Evolutionary conservation across 1,284 basidiomycete species (phyloP).

Genomic region (Chondrostereum purpureum): DNA sequence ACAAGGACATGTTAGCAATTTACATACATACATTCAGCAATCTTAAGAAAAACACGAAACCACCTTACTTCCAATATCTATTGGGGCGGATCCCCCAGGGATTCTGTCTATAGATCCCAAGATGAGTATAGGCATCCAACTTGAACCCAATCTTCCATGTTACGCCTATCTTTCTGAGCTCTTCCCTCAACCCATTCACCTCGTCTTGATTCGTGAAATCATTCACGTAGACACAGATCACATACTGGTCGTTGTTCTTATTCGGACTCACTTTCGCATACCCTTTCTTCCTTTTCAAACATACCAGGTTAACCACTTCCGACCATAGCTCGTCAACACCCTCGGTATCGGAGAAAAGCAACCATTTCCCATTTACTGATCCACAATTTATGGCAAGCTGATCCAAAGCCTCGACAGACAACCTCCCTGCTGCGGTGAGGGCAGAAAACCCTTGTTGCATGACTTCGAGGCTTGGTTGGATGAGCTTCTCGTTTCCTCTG

Average conservation of each 20-base stretch:
- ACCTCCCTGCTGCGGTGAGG: constrained; percentile 16
- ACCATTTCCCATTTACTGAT: constrained; percentile 28
- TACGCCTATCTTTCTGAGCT: constrained; percentile 23
- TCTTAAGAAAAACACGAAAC: neutral
- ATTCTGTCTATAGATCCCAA: constrained; percentile 31
- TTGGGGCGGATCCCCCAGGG: constrained; percentile 27
- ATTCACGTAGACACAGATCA: constrained; percentile 31
- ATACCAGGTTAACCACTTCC: constrained; percentile 23
- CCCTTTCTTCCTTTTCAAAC: constrained; percentile 18
- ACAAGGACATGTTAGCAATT: no score
- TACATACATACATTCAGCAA: neutral
- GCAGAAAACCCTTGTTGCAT: constrained; percentile 16
- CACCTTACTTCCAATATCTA: constrained; percentile 20
- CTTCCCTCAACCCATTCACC: constrained; percentile 23
- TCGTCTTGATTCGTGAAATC: constrained; percentile 27
- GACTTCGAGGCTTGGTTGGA: constrained; percentile 4
- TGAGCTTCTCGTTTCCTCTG: constrained; percentile 16
- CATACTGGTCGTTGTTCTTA: constrained; percentile 21
- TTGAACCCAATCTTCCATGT: constrained; percentile 32
- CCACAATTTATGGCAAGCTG: constrained; percentile 23
- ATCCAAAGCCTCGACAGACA: constrained; percentile 26
- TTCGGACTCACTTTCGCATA: constrained; percentile 27
- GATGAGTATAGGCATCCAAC: constrained; percentile 30
- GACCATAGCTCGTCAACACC: constrained; percentile 28
- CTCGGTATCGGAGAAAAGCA: constrained; percentile 23